These are phyloP conservation scores for Cytospora paraplurivora DNA, from an alignment of 2,329 filamentous ascomycete genomes.

Conservation along the genomic window DNA sequence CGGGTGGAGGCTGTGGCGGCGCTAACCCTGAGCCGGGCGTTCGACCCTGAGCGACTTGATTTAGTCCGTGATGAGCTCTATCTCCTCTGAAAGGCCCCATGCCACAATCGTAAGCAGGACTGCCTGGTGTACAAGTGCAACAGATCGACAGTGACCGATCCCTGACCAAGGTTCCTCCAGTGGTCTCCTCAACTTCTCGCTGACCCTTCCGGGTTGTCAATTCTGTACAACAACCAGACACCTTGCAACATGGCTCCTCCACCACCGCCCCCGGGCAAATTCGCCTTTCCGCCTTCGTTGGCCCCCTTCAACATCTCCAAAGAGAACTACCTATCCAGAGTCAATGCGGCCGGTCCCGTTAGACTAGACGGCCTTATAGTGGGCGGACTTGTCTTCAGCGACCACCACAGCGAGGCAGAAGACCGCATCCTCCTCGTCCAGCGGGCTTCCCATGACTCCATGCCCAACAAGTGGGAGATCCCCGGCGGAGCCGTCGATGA, in stretches of 20 bases:
- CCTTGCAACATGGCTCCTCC: constrained; percentile 2
- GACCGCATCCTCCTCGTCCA: constrained; percentile 43
- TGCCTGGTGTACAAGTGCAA: no score
- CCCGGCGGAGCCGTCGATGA: constrained; percentile 46
- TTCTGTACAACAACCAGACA: neutral
- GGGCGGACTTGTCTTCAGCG: constrained; percentile 37
- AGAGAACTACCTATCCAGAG: constrained; percentile 30
- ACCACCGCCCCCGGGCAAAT: constrained; percentile 30
- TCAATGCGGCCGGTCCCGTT: constrained; percentile 16
- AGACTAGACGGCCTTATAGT: constrained; percentile 32
- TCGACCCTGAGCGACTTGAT: no score
- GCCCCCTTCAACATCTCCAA: constrained; percentile 30
- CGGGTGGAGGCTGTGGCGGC: no score
- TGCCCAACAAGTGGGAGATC: constrained; percentile 46
- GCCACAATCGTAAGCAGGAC: no score
- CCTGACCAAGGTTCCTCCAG: neutral
- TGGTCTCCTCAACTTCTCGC: neutral
- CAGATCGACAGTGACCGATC: neutral
- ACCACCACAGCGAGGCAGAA: constrained; percentile 13
- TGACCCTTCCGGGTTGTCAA: neutral
- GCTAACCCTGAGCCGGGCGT: no score
- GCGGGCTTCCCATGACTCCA: constrained; percentile 42
- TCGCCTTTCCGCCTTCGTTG: constrained; percentile 32
- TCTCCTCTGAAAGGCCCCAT: neutral
- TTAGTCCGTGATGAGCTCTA: neutral